phyloP scores from a whole-genome alignment of 495 filamentous ascomycete species.

The Cercophora newfieldiana region DNA sequence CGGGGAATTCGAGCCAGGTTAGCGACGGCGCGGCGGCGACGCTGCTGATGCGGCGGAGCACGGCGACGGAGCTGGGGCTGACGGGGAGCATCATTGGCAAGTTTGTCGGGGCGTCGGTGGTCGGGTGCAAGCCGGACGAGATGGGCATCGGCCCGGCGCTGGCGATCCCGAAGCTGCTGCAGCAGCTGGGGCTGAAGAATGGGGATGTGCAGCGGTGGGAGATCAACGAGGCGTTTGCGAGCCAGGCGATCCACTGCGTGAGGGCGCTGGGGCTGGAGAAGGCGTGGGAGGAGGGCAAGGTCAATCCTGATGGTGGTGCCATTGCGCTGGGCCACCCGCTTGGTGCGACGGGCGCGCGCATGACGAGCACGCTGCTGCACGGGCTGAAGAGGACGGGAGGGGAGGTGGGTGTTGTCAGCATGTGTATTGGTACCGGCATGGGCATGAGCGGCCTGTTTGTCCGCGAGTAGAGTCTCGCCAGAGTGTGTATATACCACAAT shows the following conservation, averaged over 20 bases:
- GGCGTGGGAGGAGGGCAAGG: slow-evolving; percentile 59
- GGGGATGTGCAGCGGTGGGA: slow-evolving; percentile 87
- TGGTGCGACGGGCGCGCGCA: slow-evolving; percentile 85
- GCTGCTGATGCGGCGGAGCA: slow-evolving; percentile 79
- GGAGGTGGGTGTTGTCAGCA: slow-evolving; percentile 72
- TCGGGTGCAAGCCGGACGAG: slow-evolving; percentile 81
- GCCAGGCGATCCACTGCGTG: slow-evolving; percentile 80
- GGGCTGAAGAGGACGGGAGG: slow-evolving; percentile 58
- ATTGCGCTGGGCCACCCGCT: slow-evolving; percentile 92
- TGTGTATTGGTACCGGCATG: slow-evolving; percentile 94
- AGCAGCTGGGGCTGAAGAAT: slow-evolving; percentile 60
- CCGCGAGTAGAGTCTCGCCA: slow-evolving; percentile 58
- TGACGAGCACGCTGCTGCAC: slow-evolving; percentile 73
- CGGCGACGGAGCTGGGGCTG: slow-evolving; percentile 73
- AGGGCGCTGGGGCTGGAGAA: slow-evolving; percentile 68
- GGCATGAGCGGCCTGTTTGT: slow-evolving; percentile 87
- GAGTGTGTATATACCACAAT: too few species aligned
- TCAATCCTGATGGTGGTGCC: slow-evolving; percentile 91
- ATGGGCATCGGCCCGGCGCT: slow-evolving; percentile 90
- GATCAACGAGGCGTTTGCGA: slow-evolving; percentile 95
- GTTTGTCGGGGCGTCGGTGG: slow-evolving; percentile 72
- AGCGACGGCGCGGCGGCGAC: slow-evolving; percentile 85
- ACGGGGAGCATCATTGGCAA: slow-evolving; percentile 68
- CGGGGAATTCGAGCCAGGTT: slow-evolving; percentile 84
- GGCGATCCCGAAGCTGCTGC: slow-evolving; percentile 78